Percentiles rank a stretch among this genome's conserved stretches.
phyloP scores from a whole-genome alignment of 2,329 filamentous ascomycete species.

The Podosphaera aphanis region DNA sequence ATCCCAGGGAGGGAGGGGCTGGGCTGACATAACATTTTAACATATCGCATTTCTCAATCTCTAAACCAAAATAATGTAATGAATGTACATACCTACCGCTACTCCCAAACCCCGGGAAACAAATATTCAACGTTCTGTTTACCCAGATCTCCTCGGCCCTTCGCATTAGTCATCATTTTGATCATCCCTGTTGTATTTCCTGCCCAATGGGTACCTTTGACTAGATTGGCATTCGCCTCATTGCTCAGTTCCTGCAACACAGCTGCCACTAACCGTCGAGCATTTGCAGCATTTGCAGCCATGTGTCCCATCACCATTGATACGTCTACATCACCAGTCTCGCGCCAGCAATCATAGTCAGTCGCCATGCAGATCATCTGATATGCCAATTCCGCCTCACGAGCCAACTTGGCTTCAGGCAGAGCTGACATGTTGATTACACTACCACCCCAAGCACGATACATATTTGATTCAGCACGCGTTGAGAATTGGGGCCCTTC shows the following conservation, averaged over 20 bases:
- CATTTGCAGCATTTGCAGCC: conserved; percentile 78
- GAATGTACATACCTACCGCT: too few species aligned
- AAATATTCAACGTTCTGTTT: conserved; percentile 64
- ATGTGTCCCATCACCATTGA: conserved; percentile 96
- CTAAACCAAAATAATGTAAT: too few species aligned
- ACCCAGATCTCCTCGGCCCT: conserved; percentile 49
- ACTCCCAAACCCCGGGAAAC: conserved; percentile 39
- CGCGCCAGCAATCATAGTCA: conserved; percentile 97
- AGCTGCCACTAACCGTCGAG: conserved; percentile 59
- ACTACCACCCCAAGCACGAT: conserved; percentile 76
- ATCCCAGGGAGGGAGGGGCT: too few species aligned
- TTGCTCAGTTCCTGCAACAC: conserved; percentile 70
- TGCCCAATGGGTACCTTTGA: conserved; percentile 60
- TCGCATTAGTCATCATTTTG: conserved; percentile 57
- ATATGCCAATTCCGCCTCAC: conserved; percentile 88
- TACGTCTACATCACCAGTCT: conserved; percentile 63
- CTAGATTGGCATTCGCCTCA: conserved; percentile 50
- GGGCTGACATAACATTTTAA: too few species aligned
- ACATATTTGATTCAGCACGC: conserved; percentile 83
- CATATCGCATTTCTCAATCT: too few species aligned
- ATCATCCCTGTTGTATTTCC: conserved; percentile 57
- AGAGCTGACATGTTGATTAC: conserved; percentile 98
- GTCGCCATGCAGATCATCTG: conserved; percentile 99
- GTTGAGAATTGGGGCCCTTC: conserved; percentile 98
- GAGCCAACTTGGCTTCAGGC: conserved; percentile 85